Percentiles rank a stretch among this genome's conserved stretches.
phyloP scores from a whole-genome alignment of 176 grass and related monocot species.

The Triticum turgidum region DNA sequence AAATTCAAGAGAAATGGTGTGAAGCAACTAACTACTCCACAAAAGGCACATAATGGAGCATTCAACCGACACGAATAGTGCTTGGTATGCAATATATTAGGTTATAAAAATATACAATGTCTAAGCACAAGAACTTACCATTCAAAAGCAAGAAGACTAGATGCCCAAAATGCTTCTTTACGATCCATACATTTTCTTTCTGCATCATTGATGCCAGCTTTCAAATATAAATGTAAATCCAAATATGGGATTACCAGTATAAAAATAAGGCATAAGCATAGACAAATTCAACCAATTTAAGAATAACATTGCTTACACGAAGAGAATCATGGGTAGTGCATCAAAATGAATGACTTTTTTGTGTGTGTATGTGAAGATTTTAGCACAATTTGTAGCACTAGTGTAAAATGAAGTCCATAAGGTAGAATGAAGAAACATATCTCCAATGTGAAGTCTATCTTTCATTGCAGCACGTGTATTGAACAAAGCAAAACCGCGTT shows the following conservation, averaged over 20 bases:
- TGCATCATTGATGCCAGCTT: conserved; percentile 53
- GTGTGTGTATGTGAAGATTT: conserved; percentile 17
- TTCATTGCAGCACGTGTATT: not conserved
- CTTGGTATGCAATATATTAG: too few species aligned
- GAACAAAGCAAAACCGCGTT: not conserved
- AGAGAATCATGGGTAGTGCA: conserved; percentile 77
- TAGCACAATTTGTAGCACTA: conserved; percentile 46
- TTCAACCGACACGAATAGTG: conserved; percentile 2
- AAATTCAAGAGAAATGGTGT: not conserved
- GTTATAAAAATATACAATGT: not conserved
- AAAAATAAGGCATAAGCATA: conserved; percentile 27
- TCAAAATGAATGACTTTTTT: conserved; percentile 47
- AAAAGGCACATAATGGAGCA: not conserved
- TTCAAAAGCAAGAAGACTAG: conserved; percentile 86
- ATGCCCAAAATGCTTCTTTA: conserved; percentile 71
- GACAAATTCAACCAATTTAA: not conserved
- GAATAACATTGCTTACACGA: conserved; percentile 34
- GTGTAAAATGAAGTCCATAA: conserved; percentile 60
- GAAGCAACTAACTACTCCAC: not conserved
- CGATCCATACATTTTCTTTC: conserved; percentile 57
- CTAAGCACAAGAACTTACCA: conserved; percentile 55
- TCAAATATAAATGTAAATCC: conserved; percentile 56
- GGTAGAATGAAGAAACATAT: conserved; percentile 49
- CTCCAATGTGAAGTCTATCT: conserved; percentile 14
- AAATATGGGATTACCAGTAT: conserved; percentile 54